phyloP scores from a whole-genome alignment of 192 early-diverging fungal species.

The Backusella australiensis region DNA sequence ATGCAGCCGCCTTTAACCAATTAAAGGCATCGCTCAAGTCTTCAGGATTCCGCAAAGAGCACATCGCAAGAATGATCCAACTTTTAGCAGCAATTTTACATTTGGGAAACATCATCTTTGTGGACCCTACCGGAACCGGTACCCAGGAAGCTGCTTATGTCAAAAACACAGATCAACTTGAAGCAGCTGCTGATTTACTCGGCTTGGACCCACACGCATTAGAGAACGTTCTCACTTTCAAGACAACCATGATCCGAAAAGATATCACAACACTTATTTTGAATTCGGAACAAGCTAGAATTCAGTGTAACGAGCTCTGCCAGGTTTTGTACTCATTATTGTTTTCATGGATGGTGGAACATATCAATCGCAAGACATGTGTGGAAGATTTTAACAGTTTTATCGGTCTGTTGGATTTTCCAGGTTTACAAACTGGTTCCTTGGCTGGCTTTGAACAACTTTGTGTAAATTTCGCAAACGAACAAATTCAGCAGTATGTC shows the following conservation, averaged over 20 bases:
- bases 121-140: conserved; percentile 54
- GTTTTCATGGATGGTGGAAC: conserved; percentile 88
- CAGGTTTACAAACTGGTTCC: conserved; percentile 58
- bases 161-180: conserved; percentile 73
- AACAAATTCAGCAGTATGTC: conserved; percentile 61
- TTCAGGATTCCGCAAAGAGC: conserved; percentile 60
- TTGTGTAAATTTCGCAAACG: conserved; percentile 63
- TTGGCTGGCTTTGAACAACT: conserved; percentile 63
- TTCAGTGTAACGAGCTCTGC: conserved; percentile 81
- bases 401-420: conserved; percentile 78
- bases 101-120: conserved; percentile 83
- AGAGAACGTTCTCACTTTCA: conserved; percentile 73
- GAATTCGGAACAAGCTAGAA: conserved; percentile 69
- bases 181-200: conserved; percentile 74
- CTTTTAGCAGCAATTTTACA: conserved; percentile 85
- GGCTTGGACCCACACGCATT: conserved; percentile 72
- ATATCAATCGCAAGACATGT: conserved; percentile 81
- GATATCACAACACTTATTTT: conserved; percentile 91
- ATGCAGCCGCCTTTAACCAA: conserved; percentile 57
- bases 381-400: conserved; percentile 68
- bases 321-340: conserved; percentile 80
- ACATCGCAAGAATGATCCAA: conserved; percentile 75
- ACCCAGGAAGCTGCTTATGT: conserved; percentile 74
- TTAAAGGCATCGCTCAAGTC: conserved; percentile 54
- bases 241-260: conserved; percentile 79